phyloP scores from a whole-genome alignment of 2,329 filamentous ascomycete species.

The Penicillium sp. region DNA sequence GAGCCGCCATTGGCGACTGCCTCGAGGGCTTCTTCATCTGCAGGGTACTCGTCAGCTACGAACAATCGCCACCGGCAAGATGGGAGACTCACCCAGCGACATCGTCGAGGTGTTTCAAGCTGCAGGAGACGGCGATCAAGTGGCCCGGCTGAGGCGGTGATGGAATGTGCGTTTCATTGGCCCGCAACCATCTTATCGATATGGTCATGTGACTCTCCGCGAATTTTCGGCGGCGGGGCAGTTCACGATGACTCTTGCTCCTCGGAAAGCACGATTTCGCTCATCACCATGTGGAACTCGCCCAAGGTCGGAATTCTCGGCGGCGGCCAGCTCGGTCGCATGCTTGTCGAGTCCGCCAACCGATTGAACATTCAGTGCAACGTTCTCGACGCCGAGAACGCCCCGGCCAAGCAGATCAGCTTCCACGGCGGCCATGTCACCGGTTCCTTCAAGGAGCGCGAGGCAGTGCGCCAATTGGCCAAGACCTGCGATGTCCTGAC shows the following conservation, averaged over 20 bases:
- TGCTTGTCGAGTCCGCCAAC: constrained; percentile 87
- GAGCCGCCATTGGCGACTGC: constrained; percentile 57
- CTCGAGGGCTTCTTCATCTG: constrained; percentile 55
- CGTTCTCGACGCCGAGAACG: constrained; percentile 71
- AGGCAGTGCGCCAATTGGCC: constrained; percentile 77
- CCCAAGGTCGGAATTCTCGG: constrained; percentile 54
- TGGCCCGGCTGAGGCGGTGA: constrained; percentile 15
- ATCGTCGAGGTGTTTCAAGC: constrained; percentile 25
- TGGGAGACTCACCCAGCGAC: constrained; percentile 31
- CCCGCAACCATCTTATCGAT: constrained; percentile 20
- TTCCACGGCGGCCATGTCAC: constrained; percentile 70
- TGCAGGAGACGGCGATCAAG: constrained; percentile 15
- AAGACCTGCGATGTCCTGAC: constrained; percentile 75
- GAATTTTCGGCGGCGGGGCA: constrained; percentile 27
- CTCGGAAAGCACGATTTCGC: constrained; percentile 4
- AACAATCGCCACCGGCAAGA: neutral
- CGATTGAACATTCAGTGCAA: constrained; percentile 74
- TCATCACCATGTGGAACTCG: constrained; percentile 38
- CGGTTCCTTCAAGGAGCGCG: constrained; percentile 83
- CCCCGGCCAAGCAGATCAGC: constrained; percentile 84
- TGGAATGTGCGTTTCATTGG: constrained; percentile 18
- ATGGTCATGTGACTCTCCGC: constrained; percentile 20
- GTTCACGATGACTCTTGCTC: constrained; percentile 10
- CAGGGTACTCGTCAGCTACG: constrained; percentile 6
- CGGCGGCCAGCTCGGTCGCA: constrained; percentile 79